phyloP scores from a whole-genome alignment of 306 rosid species.

The Spatholobus suberectus region DNA sequence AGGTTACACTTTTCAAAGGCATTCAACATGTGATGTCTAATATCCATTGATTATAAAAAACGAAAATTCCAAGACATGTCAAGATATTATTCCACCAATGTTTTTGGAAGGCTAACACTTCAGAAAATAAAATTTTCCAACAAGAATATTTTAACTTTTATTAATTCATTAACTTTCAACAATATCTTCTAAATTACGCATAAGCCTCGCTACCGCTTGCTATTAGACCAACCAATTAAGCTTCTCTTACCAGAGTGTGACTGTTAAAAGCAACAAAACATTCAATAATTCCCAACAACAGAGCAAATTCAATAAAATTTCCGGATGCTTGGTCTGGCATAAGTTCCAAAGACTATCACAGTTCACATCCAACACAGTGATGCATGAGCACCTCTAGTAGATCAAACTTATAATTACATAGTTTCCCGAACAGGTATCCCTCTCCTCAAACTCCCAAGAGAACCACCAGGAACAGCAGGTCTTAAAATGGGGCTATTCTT shows the following conservation, averaged over 20 bases:
- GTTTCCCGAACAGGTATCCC: background rate
- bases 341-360: background rate
- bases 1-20: background rate
- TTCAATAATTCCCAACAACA: background rate
- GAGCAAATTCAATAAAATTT: background rate
- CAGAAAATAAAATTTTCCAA: background rate
- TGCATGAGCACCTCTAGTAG: background rate
- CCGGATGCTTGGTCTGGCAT: background rate
- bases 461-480: conserved; percentile 4
- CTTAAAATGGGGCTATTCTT: background rate
- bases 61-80: background rate
- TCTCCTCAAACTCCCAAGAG: conserved; percentile 46
- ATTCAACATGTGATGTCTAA: background rate
- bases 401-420: conserved; percentile 9
- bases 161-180: background rate
- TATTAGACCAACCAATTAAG: background rate
- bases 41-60: background rate
- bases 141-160: background rate
- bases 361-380: background rate
- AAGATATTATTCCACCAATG: background rate
- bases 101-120: background rate
- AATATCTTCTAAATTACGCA: background rate
- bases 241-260: background rate
- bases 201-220: background rate
- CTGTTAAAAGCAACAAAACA: background rate